Evolutionary conservation across 1,284 basidiomycete genomes (phyloP).

Genomic region (Gomphus sp.): DNA sequence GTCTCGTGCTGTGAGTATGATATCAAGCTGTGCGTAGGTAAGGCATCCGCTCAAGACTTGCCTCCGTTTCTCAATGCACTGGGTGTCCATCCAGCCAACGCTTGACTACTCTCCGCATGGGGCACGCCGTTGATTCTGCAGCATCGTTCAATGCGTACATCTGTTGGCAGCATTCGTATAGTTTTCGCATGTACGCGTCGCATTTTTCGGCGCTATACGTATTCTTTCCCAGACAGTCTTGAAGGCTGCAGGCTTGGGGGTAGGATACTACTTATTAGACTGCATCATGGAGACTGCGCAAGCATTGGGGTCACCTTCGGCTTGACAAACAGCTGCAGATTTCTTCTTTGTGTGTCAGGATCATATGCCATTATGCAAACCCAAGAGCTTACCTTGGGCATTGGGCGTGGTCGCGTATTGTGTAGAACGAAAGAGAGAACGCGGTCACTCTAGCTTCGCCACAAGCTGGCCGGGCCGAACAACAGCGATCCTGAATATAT

Average conservation of each 20-base stretch:
- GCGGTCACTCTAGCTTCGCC: too few species aligned
- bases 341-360: background rate
- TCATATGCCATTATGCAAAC: background rate
- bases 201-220: slow-evolving; percentile 59
- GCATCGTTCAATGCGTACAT: slow-evolving; percentile 40
- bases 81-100: slow-evolving; percentile 53
- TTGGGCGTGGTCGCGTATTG: too few species aligned
- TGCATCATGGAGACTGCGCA: background rate
- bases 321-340: background rate
- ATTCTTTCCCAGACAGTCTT: slow-evolving; percentile 52
- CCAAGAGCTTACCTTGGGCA: background rate
- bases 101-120: slow-evolving; percentile 40
- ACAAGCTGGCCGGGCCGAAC: too few species aligned
- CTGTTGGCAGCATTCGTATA: slow-evolving; percentile 50
- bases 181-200: slow-evolving; percentile 35
- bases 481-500: too few species aligned
- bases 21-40: background rate
- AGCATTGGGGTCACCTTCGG: background rate
- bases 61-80: slow-evolving; percentile 25
- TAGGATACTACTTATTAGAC: background rate
- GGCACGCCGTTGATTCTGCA: slow-evolving; percentile 53
- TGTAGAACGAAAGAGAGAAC: too few species aligned
- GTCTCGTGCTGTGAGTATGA: background rate
- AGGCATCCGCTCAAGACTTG: background rate
- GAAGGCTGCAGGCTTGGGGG: slow-evolving; percentile 51